phyloP scores from a whole-genome alignment of 2,329 filamentous ascomycete species.

The Talaromyces albobiverticillius region DNA sequence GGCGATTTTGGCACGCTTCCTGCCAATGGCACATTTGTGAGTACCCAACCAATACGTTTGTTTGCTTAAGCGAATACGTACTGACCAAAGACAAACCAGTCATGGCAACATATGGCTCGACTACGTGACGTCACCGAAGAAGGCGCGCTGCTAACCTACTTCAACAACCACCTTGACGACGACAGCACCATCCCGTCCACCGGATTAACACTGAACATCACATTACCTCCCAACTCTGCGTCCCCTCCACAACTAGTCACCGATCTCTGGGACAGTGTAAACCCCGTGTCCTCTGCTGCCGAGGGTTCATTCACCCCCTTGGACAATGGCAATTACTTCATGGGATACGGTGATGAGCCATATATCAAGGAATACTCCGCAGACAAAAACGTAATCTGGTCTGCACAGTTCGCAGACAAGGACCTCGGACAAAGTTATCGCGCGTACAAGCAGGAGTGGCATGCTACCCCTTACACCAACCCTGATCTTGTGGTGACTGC shows the following conservation, averaged over 20 bases:
- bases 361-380: slow-evolving; percentile 32
- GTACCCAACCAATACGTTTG: slow-evolving; percentile 19
- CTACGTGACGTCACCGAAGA: neutral
- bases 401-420: slow-evolving; percentile 30
- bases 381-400: slow-evolving; percentile 28
- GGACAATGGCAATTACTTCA: slow-evolving; percentile 22
- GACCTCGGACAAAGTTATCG: slow-evolving; percentile 33
- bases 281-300: slow-evolving; percentile 26
- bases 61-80: too few relatives aligned
- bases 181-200: neutral
- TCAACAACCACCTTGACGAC: neutral
- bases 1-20: slow-evolving; percentile 6
- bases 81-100: slow-evolving; percentile 23
- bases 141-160: neutral
- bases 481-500: slow-evolving; percentile 22
- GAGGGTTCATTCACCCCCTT: slow-evolving; percentile 30
- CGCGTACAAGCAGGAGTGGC: slow-evolving; percentile 34
- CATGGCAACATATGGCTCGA: slow-evolving; percentile 28
- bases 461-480: slow-evolving; percentile 28
- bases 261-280: slow-evolving; percentile 7
- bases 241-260: slow-evolving; percentile 2
- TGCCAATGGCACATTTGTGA: neutral
- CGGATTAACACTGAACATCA: neutral
- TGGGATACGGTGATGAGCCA: slow-evolving; percentile 36
- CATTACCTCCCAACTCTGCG: neutral